phyloP scores from a whole-genome alignment of 2,329 filamentous ascomycete species.

The Claviceps africana region DNA sequence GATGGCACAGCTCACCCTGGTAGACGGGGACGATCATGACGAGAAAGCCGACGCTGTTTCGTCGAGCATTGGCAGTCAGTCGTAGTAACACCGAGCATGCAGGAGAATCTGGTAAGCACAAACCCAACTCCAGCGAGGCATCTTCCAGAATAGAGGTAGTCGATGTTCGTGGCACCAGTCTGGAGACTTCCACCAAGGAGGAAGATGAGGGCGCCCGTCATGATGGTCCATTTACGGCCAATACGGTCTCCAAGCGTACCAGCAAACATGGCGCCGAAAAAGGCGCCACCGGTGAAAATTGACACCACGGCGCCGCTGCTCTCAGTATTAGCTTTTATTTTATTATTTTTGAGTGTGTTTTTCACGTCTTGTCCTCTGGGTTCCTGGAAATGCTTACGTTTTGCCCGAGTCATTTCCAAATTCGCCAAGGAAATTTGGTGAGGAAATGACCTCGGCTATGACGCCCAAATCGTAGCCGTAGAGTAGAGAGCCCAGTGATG shows the following conservation, averaged over 20 bases:
- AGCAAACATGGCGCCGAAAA: not conserved
- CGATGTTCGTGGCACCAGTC: not conserved
- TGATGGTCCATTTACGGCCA: not conserved
- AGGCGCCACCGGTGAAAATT: not conserved
- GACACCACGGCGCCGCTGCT: not conserved
- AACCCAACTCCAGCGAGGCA: not conserved
- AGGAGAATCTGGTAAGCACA: not conserved
- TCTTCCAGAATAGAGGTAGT: not conserved
- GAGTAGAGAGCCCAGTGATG: not conserved
- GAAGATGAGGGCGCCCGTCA: not conserved
- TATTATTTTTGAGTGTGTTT: not conserved
- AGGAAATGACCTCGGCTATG: not conserved
- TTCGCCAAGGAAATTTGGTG: not conserved
- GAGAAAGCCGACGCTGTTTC: not conserved
- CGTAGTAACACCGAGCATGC: not conserved
- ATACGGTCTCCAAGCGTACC: not conserved
- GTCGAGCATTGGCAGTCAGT: no score
- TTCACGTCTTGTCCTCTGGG: not conserved
- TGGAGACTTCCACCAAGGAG: not conserved
- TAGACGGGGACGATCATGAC: not conserved
- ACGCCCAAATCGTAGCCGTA: not conserved
- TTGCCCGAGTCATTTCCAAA: not conserved
- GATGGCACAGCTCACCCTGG: not conserved
- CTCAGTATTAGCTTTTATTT: not conserved
- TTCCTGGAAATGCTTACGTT: not conserved